Evolutionary conservation across 2,329 filamentous ascomycete species (phyloP).

Genomic region (Alternaria triticina): DNA sequence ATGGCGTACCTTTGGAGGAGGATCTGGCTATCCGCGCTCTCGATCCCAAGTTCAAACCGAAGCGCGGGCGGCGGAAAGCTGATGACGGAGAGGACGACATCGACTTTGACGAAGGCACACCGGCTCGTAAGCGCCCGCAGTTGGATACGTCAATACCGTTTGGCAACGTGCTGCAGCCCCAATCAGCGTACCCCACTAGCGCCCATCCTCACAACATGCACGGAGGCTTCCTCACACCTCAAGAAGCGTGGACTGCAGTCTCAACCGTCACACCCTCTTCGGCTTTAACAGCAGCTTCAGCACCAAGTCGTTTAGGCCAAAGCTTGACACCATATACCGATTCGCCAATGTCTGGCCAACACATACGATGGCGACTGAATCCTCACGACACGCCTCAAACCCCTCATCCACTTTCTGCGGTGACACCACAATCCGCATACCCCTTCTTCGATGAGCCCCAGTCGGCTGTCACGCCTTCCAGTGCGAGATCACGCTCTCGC

Average conservation of each 20-base stretch:
- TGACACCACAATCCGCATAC: slow-evolving; percentile 67
- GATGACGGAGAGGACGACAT: slow-evolving; percentile 64
- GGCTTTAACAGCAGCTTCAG: slow-evolving; percentile 43
- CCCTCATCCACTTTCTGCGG: slow-evolving; percentile 78
- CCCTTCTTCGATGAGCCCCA: slow-evolving; percentile 67
- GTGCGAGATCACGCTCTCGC: slow-evolving; percentile 57
- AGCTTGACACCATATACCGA: slow-evolving; percentile 51
- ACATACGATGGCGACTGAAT: slow-evolving; percentile 58
- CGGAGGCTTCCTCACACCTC: slow-evolving; percentile 50
- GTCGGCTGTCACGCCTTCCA: slow-evolving; percentile 74
- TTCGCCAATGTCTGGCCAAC: slow-evolving; percentile 50
- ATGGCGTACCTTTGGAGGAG: slow-evolving; percentile 84
- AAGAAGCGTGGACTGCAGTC: slow-evolving; percentile 56
- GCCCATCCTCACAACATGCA: slow-evolving; percentile 61
- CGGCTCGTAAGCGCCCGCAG: slow-evolving; percentile 65
- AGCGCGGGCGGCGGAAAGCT: slow-evolving; percentile 67
- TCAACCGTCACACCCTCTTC: slow-evolving; percentile 49
- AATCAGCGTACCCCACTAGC: slow-evolving; percentile 60
- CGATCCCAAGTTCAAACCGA: slow-evolving; percentile 74
- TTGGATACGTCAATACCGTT: slow-evolving; percentile 60
- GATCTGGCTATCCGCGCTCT: slow-evolving; percentile 86
- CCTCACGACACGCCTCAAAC: slow-evolving; percentile 68
- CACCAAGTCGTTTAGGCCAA: slow-evolving; percentile 42
- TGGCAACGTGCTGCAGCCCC: slow-evolving; percentile 46
- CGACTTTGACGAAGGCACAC: slow-evolving; percentile 52